Evolutionary conservation across 306 rosid genomes (phyloP).

Genomic region (Vigna mungo): DNA sequence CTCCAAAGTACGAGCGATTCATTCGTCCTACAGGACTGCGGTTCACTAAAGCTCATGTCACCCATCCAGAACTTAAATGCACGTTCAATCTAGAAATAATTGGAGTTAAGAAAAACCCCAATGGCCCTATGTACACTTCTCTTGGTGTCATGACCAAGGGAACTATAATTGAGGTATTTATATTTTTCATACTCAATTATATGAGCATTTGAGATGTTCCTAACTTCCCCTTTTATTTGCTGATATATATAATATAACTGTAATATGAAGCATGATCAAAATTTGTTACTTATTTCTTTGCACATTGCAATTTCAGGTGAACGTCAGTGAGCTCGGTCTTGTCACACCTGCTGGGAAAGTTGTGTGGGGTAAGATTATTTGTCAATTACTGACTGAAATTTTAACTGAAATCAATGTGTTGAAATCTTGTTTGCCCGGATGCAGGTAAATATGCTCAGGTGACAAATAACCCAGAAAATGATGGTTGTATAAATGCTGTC

Average conservation of each 20-base stretch:
- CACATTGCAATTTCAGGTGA: slow-evolving; percentile 66
- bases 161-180: slow-evolving; percentile 82
- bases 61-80: slow-evolving; percentile 96
- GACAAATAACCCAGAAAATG: slow-evolving; percentile 92
- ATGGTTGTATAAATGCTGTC: slow-evolving; percentile 90
- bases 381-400: neutral
- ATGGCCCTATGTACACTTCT: slow-evolving; percentile 88
- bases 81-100: slow-evolving; percentile 91
- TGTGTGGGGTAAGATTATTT: slow-evolving; percentile 82
- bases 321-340: slow-evolving; percentile 92
- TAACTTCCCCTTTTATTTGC: neutral
- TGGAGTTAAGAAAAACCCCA: slow-evolving; percentile 95
- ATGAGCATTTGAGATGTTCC: neutral
- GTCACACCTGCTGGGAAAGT: slow-evolving; percentile 98
- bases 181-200: neutral
- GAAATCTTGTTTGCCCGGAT: slow-evolving; percentile 37
- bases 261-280: slow-evolving; percentile 5
- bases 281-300: neutral
- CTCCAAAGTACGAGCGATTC: slow-evolving; percentile 93
- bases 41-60: slow-evolving; percentile 92
- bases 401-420: slow-evolving; percentile 1
- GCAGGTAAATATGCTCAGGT: slow-evolving; percentile 97
- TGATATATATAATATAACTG: neutral
- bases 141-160: slow-evolving; percentile 95
- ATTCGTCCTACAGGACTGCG: slow-evolving; percentile 89